These are phyloP conservation scores for Harringtonia aguacate DNA, from an alignment of 2,329 filamentous ascomycete species.

Conservation along the genomic window DNA sequence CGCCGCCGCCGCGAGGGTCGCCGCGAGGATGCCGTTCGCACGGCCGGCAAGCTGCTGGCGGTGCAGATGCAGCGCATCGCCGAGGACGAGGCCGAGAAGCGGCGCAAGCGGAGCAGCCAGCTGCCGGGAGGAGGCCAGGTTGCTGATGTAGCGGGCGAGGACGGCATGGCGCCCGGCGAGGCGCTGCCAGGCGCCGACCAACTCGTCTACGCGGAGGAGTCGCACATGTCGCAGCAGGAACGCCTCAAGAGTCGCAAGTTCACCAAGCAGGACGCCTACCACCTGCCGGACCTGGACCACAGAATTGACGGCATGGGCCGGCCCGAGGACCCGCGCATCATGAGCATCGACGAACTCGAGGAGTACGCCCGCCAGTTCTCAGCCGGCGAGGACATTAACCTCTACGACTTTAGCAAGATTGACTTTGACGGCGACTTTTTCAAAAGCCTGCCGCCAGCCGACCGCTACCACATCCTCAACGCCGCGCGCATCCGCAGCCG, in stretches of 20 bases:
- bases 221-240: conserved; percentile 70
- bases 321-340: conserved; percentile 86
- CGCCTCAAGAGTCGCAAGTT: conserved; percentile 66
- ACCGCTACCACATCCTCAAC: conserved; percentile 96
- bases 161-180: conserved; percentile 48
- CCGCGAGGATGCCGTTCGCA: conserved; percentile 83
- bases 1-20: conserved; percentile 76
- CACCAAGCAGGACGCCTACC: conserved; percentile 87
- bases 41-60: conserved; percentile 82
- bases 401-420: conserved; percentile 97
- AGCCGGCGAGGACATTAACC: conserved; percentile 77
- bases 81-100: conserved; percentile 69
- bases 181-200: conserved; percentile 55
- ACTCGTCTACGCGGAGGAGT: conserved; percentile 84
- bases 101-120: conserved; percentile 47
- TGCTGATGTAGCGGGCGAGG: conserved; percentile 21
- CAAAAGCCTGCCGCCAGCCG: conserved; percentile 74
- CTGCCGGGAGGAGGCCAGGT: too few species aligned
- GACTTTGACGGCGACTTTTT: conserved; percentile 97
- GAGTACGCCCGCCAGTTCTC: conserved; percentile 91
- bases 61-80: conserved; percentile 88
- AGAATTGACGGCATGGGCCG: conserved; percentile 78
- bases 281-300: conserved; percentile 76
- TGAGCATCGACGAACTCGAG: conserved; percentile 90
- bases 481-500: conserved; percentile 81